phyloP scores from a whole-genome alignment of 805 yeast species.

The Candida nanaspora region DNA sequence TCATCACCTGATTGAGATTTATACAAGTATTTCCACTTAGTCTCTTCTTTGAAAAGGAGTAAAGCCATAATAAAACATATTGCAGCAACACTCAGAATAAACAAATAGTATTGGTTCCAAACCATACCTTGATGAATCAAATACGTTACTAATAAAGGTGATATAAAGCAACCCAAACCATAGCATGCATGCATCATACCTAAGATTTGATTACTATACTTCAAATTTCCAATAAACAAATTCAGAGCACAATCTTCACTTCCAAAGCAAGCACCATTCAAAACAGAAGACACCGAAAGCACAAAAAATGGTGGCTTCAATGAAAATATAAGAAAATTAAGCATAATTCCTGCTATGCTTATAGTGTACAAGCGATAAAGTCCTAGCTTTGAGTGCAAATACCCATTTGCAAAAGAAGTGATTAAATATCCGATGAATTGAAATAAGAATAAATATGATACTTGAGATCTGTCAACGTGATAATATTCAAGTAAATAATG shows the following conservation, averaged over 20 bases:
- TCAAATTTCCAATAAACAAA: slow-evolving; percentile 42
- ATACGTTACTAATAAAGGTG: slow-evolving; percentile 38
- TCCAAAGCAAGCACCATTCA: slow-evolving; percentile 52
- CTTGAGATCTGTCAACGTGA: slow-evolving; percentile 36
- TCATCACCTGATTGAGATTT: slow-evolving; percentile 3
- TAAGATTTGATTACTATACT: slow-evolving; percentile 40
- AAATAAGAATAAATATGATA: slow-evolving; percentile 44
- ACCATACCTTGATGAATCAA: slow-evolving; percentile 29
- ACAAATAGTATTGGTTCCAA: slow-evolving; percentile 41
- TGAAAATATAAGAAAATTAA: slow-evolving; percentile 23
- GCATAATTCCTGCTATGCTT: slow-evolving; percentile 6
- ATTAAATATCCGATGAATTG: slow-evolving; percentile 48
- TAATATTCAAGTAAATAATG: slow-evolving; percentile 45
- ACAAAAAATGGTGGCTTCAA: slow-evolving; percentile 34
- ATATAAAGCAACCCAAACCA: slow-evolving; percentile 46
- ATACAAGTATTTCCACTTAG: slow-evolving; percentile 36
- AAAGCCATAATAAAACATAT: slow-evolving; percentile 18
- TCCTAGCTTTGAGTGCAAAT: slow-evolving; percentile 36
- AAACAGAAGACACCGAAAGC: slow-evolving; percentile 30
- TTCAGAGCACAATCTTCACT: slow-evolving; percentile 48
- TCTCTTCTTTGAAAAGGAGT: slow-evolving; percentile 32
- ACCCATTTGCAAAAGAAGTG: slow-evolving; percentile 43
- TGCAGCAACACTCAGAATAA: slow-evolving; percentile 25
- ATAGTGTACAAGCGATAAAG: slow-evolving; percentile 36
- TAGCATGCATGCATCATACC: slow-evolving; percentile 47